Conservation (phyloP, 495 filamentous ascomycete genomes). For the Delitschia confertaspora region DNA sequence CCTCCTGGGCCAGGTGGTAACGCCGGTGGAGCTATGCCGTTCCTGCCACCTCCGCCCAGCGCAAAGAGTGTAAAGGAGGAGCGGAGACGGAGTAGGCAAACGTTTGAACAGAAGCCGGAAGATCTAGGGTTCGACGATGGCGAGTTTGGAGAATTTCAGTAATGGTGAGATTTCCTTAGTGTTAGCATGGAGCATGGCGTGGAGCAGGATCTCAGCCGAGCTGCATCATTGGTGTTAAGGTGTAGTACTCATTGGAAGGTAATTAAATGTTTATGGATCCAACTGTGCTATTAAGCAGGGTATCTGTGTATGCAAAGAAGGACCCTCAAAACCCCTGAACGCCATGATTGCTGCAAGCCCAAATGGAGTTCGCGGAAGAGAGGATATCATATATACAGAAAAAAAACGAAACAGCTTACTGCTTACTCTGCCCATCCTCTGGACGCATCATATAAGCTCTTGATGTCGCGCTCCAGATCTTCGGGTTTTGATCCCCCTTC, state of each 20-base stretch:
- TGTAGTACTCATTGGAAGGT: no score
- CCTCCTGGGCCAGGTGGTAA: constrained; percentile 30
- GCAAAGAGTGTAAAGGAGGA: constrained; percentile 37
- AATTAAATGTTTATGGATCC: no score
- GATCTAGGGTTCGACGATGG: constrained; percentile 45
- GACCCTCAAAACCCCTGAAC: no score
- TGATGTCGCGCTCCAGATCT: constrained; percentile 66
- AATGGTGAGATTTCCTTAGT: constrained; percentile 10
- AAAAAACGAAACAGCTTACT: no score
- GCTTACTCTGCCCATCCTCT: constrained; percentile 10
- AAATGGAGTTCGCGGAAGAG: not conserved
- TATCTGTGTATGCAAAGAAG: no score
- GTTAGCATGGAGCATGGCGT: constrained; percentile 15
- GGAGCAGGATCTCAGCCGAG: not conserved
- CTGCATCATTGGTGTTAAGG: constrained; percentile 16
- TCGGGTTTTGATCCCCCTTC: constrained; percentile 55
- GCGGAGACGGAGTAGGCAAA: constrained; percentile 34
- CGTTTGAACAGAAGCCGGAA: constrained; percentile 24
- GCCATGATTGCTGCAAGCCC: no score
- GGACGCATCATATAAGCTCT: constrained; percentile 38
- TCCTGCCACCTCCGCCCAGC: constrained; percentile 56
- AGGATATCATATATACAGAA: not conserved
- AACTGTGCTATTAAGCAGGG: no score
- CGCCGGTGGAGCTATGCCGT: constrained; percentile 41
- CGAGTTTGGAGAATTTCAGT: constrained; percentile 47